Percentiles rank a stretch among this genome's conserved stretches.
phyloP scores from a whole-genome alignment of 371 early-diverging fungal genomes.

The Choanephora cucurbitarum region DNA sequence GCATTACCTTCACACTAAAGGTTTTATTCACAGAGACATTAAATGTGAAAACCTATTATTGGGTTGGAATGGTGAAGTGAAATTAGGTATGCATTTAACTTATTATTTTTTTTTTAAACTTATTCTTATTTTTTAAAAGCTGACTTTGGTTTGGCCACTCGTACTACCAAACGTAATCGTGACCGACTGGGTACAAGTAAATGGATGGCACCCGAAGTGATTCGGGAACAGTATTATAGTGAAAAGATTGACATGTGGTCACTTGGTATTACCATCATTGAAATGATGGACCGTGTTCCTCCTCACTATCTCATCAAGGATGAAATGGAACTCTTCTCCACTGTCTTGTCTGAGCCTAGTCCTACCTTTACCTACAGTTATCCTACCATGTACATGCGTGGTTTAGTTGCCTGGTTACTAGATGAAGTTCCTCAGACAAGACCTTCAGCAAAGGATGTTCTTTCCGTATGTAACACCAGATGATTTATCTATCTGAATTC shows the following conservation, averaged over 20 bases:
- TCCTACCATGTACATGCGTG: slow-evolving; percentile 56
- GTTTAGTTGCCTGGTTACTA: slow-evolving; percentile 53
- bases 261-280: slow-evolving; percentile 32
- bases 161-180: slow-evolving; percentile 56
- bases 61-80: slow-evolving; percentile 92
- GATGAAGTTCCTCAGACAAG: slow-evolving; percentile 46
- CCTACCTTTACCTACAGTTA: slow-evolving; percentile 55
- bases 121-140: slow-evolving; percentile 21
- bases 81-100: slow-evolving; percentile 77
- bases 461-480: slow-evolving; percentile 27
- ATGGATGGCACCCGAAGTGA: slow-evolving; percentile 96
- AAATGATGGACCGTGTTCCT: slow-evolving; percentile 58
- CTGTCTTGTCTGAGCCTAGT: slow-evolving; percentile 43
- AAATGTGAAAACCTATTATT: slow-evolving; percentile 98
- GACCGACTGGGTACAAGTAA: slow-evolving; percentile 97
- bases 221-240: slow-evolving; percentile 86
- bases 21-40: slow-evolving; percentile 97
- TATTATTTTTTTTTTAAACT: slow-evolving; percentile 26
- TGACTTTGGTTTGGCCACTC: slow-evolving; percentile 51
- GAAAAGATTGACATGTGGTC: slow-evolving; percentile 66
- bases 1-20: slow-evolving; percentile 87
- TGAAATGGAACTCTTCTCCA: slow-evolving; percentile 49
- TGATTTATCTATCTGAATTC: no score
- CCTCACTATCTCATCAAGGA: slow-evolving; percentile 55
- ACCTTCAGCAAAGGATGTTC: slow-evolving; percentile 46